These are phyloP conservation scores for Pseudocohnilembus persalinus DNA, from an alignment of 169 alveolate species.

Conservation along the genomic window DNA sequence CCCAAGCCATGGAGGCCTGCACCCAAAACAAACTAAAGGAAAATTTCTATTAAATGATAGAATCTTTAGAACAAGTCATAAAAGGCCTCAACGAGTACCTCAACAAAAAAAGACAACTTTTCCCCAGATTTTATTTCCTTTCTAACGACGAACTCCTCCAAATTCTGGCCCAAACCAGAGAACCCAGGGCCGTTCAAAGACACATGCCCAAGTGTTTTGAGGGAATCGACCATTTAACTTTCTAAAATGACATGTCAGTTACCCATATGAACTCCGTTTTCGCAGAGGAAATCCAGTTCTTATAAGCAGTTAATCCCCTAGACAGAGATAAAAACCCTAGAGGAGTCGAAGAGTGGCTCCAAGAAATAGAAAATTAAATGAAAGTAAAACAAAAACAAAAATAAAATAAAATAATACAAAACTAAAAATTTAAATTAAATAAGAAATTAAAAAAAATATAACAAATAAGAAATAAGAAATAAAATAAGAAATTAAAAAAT, in stretches of 20 bases:
- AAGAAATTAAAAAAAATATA: too few species aligned
- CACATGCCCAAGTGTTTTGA: slow-evolving; percentile 81
- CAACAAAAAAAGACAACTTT: slow-evolving; percentile 80
- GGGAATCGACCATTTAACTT: slow-evolving; percentile 71
- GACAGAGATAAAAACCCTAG: slow-evolving; percentile 48
- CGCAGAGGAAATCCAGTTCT: slow-evolving; percentile 47
- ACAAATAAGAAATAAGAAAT: too few species aligned
- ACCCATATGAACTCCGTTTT: slow-evolving; percentile 58
- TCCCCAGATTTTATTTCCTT: slow-evolving; percentile 89
- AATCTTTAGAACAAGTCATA: slow-evolving; percentile 59
- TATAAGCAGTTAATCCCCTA: slow-evolving; percentile 38
- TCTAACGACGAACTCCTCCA: slow-evolving; percentile 86
- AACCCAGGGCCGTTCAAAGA: slow-evolving; percentile 71
- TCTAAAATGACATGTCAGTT: slow-evolving; percentile 50
- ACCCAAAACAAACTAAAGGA: slow-evolving; percentile 62
- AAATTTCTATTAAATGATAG: slow-evolving; percentile 64
- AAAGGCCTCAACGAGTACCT: slow-evolving; percentile 81
- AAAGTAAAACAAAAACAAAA: too few species aligned
- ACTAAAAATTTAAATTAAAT: too few species aligned
- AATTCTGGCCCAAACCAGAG: slow-evolving; percentile 85
- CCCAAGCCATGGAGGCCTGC: slow-evolving; percentile 67
- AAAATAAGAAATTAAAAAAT: too few species aligned
- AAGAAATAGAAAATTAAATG: slow-evolving; percentile 59
- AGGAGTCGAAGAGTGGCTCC: slow-evolving; percentile 68
- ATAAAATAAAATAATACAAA: too few species aligned